These are phyloP conservation scores for Nannochloris sp. DNA, from an alignment of 139 green algal genomes.

Conservation along the genomic window DNA sequence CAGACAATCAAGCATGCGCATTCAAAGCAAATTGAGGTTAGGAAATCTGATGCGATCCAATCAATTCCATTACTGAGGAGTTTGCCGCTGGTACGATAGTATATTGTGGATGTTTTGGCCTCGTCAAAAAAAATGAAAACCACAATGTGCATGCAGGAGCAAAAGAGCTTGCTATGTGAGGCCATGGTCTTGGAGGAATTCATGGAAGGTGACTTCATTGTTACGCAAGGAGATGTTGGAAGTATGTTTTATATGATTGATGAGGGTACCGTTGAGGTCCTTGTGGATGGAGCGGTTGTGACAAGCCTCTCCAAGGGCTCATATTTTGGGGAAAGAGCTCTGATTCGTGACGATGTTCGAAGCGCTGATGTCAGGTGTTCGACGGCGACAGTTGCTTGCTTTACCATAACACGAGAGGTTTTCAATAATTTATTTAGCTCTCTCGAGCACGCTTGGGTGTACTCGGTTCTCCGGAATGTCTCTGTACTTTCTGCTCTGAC, in stretches of 20 bases:
- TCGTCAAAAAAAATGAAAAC: too few species aligned
- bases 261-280: conserved; percentile 46
- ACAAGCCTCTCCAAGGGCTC: conserved; percentile 33
- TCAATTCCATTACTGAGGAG: not conserved
- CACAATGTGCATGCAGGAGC: conserved; percentile 19
- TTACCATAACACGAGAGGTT: conserved; percentile 38
- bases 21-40: not conserved
- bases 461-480: conserved; percentile 70
- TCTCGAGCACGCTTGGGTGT: conserved; percentile 72
- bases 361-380: not conserved
- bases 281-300: conserved; percentile 6
- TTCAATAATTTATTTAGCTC: conserved; percentile 81
- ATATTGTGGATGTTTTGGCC: conserved; percentile 25
- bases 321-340: conserved; percentile 71
- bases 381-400: conserved; percentile 34
- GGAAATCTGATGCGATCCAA: not conserved
- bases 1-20: conserved; percentile 4
- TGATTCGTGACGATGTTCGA: conserved; percentile 46
- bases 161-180: conserved; percentile 64
- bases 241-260: conserved; percentile 58
- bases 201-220: conserved; percentile 31
- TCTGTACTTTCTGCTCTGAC: conserved; percentile 63
- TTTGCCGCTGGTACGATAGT: not conserved
- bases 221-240: conserved; percentile 38
- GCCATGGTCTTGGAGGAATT: conserved; percentile 56